These are phyloP conservation scores for Xylaria sp. DNA, from an alignment of 2,329 filamentous ascomycete genomes.

Conservation along the genomic window DNA sequence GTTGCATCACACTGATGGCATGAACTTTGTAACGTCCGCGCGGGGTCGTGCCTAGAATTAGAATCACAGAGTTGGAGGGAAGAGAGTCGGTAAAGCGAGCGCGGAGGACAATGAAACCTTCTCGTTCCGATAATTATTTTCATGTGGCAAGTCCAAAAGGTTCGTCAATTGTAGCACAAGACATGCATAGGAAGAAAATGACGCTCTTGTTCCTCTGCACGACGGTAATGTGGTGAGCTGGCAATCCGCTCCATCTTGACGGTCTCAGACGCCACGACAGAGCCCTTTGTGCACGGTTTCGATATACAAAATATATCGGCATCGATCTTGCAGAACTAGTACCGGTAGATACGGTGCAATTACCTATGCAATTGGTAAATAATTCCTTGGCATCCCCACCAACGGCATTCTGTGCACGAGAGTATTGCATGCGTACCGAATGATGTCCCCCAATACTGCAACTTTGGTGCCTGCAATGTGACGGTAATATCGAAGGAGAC, in stretches of 20 bases:
- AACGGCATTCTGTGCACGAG: neutral
- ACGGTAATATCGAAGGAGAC: slow-evolving; percentile 13
- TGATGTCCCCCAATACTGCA: slow-evolving; percentile 4
- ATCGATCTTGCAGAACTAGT: slow-evolving; percentile 15
- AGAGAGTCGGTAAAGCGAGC: neutral
- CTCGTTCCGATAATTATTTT: neutral
- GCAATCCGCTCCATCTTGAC: slow-evolving; percentile 16
- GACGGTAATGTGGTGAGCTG: slow-evolving; percentile 17
- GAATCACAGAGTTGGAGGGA: neutral
- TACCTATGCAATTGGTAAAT: neutral
- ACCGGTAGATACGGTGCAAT: neutral
- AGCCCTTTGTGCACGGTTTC: slow-evolving; percentile 1
- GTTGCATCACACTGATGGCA: too few relatives aligned
- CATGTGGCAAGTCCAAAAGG: neutral
- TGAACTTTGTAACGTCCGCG: neutral
- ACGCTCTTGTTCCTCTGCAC: slow-evolving; percentile 23
- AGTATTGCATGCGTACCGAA: slow-evolving; percentile 4
- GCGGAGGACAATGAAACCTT: neutral
- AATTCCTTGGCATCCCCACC: neutral
- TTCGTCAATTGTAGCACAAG: slow-evolving; percentile 17
- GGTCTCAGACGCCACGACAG: slow-evolving; percentile 13
- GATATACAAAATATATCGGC: slow-evolving; percentile 6
- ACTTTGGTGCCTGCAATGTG: slow-evolving; percentile 17
- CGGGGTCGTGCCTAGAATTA: neutral
- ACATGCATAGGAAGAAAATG: slow-evolving; percentile 31